phyloP scores from a whole-genome alignment of 441 rosid species.

The Corymbia calophylla region DNA sequence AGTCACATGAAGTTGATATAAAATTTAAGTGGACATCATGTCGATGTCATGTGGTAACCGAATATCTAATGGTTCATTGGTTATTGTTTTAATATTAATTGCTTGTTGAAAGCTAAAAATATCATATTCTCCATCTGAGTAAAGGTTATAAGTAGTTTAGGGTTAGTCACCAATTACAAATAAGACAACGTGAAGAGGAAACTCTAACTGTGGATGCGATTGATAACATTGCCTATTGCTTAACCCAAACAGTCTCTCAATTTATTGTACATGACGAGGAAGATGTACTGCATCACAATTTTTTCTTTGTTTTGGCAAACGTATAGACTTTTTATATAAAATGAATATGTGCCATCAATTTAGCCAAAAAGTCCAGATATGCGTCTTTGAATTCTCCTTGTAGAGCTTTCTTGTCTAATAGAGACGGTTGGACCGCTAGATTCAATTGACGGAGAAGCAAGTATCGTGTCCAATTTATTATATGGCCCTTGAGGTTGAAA shows the following conservation, averaged over 20 bases:
- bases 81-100: neutral
- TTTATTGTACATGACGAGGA: neutral
- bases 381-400: neutral
- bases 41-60: neutral
- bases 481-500: neutral
- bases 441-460: neutral
- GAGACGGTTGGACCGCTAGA: neutral
- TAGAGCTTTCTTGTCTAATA: neutral
- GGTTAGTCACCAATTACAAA: neutral
- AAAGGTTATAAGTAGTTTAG: neutral
- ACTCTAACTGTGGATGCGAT: neutral
- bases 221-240: neutral
- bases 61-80: neutral
- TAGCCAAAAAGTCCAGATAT: neutral
- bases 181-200: neutral
- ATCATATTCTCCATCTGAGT: rapidly evolving
- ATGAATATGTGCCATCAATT: neutral
- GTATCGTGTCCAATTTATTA: neutral
- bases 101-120: neutral
- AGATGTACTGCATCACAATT: neutral
- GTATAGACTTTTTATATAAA: neutral
- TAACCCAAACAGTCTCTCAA: neutral
- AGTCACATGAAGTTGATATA: rapidly evolving
- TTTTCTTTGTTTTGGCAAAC: neutral
- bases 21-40: neutral